These are phyloP conservation scores for Aristolochia fimbriata DNA, from an alignment of 164 flowering plant species.

Conservation along the genomic window DNA sequence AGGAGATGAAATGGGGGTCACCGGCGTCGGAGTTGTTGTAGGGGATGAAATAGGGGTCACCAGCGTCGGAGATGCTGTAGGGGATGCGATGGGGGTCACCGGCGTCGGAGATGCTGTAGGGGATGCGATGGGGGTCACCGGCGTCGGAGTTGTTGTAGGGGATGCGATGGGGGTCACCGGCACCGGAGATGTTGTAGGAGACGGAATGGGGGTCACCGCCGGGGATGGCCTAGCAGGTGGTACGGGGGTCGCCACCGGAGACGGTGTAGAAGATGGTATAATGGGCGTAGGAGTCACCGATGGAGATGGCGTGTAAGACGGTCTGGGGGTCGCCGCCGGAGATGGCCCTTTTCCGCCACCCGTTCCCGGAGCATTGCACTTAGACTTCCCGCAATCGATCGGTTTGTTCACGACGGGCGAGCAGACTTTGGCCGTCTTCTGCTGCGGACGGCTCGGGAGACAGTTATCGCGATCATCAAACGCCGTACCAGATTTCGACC, in stretches of 20 bases:
- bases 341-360: not conserved
- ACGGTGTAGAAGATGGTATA: not conserved
- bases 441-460: slow-evolving; percentile 32
- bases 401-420: slow-evolving; percentile 26
- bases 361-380: slow-evolving; percentile 18
- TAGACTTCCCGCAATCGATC: slow-evolving; percentile 39
- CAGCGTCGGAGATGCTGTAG: not conserved
- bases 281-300: not conserved
- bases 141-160: not conserved
- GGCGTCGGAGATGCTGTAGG: not conserved
- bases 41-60: not conserved
- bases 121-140: not conserved
- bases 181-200: not conserved
- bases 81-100: not conserved
- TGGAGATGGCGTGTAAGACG: not conserved
- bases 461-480: slow-evolving; percentile 44
- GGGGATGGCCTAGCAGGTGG: not conserved
- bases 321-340: not conserved
- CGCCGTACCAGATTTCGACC: slow-evolving; percentile 5
- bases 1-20: too few species aligned
- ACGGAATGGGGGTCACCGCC: not conserved
- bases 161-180: too few species aligned
- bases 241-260: not conserved
- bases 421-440: slow-evolving; percentile 31
- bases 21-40: not conserved